These are phyloP conservation scores for Urostyla sp. DNA, from an alignment of 73 alveolate genomes.

Conservation along the genomic window DNA sequence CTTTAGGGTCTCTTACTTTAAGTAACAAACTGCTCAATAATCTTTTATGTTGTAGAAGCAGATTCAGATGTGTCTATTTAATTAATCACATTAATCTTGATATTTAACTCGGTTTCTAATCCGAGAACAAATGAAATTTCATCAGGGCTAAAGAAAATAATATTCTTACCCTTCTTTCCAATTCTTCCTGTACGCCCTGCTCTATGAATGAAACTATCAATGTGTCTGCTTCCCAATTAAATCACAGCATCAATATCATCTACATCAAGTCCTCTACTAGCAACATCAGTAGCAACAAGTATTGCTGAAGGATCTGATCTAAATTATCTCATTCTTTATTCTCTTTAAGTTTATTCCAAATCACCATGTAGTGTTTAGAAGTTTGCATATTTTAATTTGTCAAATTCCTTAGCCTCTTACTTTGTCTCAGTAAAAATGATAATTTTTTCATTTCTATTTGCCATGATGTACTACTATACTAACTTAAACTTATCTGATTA, in stretches of 20 bases:
- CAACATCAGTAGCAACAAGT: constrained; percentile 93
- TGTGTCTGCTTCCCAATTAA: constrained; percentile 82
- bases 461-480: background rate
- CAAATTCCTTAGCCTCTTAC: constrained; percentile 80
- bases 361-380: constrained; percentile 89
- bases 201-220: constrained; percentile 93
- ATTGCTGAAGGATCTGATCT: constrained; percentile 67
- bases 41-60: no score
- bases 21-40: no score
- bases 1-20: no score
- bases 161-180: constrained; percentile 81
- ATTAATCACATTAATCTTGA: background rate
- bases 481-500: constrained; percentile 36
- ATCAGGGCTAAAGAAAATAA: constrained; percentile 65
- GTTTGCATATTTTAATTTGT: constrained; percentile 59
- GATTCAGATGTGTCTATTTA: no score
- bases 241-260: constrained; percentile 85
- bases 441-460: constrained; percentile 52
- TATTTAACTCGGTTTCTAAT: constrained; percentile 11
- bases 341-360: constrained; percentile 81
- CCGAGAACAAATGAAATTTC: constrained; percentile 2
- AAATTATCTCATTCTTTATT: constrained; percentile 70
- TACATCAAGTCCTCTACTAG: constrained; percentile 95
- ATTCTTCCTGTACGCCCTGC: constrained; percentile 96
- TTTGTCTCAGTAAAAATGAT: constrained; percentile 85